A percentile compares a stretch with the other conserved stretches of the same genome.
These are phyloP conservation scores for Eudorina sp. DNA, from an alignment of 139 green algal genomes.

Conservation along the genomic window DNA sequence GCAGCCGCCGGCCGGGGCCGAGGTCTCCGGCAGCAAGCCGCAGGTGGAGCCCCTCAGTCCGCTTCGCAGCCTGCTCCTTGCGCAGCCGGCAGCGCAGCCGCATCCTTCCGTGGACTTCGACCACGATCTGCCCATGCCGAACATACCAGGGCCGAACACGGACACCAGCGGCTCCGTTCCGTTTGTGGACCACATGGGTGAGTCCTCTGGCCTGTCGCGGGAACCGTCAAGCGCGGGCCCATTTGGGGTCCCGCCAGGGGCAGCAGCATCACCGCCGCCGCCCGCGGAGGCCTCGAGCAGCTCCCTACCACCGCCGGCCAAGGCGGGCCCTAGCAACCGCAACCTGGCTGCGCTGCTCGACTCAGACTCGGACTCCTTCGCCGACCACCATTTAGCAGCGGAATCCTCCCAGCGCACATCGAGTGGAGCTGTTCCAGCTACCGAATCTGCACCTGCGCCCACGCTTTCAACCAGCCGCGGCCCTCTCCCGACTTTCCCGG, in stretches of 20 bases:
- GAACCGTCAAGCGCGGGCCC: background rate
- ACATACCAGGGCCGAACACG: background rate
- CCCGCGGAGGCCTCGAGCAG: background rate
- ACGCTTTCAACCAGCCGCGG: too few species aligned
- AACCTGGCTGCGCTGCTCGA: conserved; percentile 14
- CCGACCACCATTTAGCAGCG: background rate
- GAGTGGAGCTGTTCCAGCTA: background rate
- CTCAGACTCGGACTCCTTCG: conserved; percentile 12
- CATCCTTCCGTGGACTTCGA: background rate
- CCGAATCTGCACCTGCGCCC: too few species aligned
- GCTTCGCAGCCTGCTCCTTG: background rate
- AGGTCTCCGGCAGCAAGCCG: too few species aligned
- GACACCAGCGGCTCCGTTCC: conserved; percentile 13
- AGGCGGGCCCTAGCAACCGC: background rate
- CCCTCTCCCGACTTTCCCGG: too few species aligned
- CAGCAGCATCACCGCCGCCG: background rate
- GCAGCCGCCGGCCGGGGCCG: too few species aligned
- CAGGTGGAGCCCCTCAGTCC: background rate
- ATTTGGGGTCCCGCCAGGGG: background rate
- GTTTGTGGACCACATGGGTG: background rate
- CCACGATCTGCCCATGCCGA: background rate
- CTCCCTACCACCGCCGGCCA: too few species aligned
- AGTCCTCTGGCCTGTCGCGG: background rate
- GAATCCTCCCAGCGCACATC: background rate
- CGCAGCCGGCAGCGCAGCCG: background rate